Conservation (phyloP, 495 filamentous ascomycete genomes). For the Bombardia bombarda region DNA sequence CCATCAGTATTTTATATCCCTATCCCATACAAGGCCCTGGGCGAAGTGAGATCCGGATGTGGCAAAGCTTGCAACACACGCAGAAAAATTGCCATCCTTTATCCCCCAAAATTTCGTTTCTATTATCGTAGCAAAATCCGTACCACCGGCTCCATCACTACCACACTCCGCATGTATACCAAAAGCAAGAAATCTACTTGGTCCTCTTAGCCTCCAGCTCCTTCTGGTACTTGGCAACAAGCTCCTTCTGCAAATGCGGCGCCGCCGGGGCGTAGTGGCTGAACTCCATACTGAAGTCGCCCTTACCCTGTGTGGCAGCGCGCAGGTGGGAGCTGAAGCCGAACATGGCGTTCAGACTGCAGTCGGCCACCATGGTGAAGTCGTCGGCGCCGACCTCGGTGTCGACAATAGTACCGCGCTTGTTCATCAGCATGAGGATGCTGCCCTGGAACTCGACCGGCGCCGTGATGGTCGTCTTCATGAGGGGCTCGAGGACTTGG, state of each 20-base stretch:
- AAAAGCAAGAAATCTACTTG: constrained; percentile 22
- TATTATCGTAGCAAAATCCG: no score
- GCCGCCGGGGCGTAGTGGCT: constrained; percentile 86
- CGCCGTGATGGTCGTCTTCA: constrained; percentile 95
- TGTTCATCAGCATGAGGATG: constrained; percentile 90
- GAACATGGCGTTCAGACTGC: constrained; percentile 93
- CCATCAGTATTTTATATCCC: no score
- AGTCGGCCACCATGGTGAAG: constrained; percentile 90
- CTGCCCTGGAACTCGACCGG: constrained; percentile 98
- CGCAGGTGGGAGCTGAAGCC: constrained; percentile 86
- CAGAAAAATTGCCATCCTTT: no score
- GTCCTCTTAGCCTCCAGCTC: constrained; percentile 62
- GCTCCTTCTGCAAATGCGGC: constrained; percentile 86
- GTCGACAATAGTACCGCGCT: constrained; percentile 91
- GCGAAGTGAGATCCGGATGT: no score
- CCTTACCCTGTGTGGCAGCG: constrained; percentile 95
- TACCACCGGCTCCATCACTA: no score
- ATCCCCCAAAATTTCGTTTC: no score
- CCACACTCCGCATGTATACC: background rate
- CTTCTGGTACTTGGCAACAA: constrained; percentile 83
- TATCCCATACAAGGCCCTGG: no score
- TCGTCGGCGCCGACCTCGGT: constrained; percentile 93
- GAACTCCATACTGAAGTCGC: constrained; percentile 99
- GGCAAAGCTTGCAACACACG: no score
- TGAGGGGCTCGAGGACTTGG: constrained; percentile 84